Evolutionary conservation across 2,329 filamentous ascomycete species (phyloP).

Genomic region (Epichloe uncinata): DNA sequence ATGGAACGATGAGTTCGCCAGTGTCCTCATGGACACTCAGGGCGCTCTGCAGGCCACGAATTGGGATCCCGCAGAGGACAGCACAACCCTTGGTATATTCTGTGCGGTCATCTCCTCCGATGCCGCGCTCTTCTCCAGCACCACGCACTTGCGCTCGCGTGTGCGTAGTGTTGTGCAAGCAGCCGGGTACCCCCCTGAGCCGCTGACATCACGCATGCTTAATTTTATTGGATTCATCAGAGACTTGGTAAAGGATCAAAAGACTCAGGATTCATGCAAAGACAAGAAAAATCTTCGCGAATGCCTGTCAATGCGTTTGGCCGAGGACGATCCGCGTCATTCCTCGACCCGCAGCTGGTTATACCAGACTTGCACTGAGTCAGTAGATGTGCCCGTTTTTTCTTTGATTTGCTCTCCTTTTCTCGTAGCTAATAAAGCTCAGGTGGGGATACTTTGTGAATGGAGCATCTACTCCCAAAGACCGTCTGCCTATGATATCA

Average conservation of each 20-base stretch:
- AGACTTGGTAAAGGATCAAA: constrained; percentile 15
- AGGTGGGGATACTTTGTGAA: constrained; percentile 72
- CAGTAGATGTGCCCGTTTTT: constrained; percentile 12
- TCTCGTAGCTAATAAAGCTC: neutral
- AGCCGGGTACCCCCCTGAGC: constrained; percentile 26
- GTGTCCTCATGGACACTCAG: constrained; percentile 27
- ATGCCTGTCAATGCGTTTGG: constrained; percentile 19
- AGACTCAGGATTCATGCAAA: constrained; percentile 9
- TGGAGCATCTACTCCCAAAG: constrained; percentile 51
- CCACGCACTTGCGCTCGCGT: constrained; percentile 19
- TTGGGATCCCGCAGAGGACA: constrained; percentile 37
- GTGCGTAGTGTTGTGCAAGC: constrained; percentile 26
- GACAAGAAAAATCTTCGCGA: constrained; percentile 12
- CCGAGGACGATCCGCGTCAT: constrained; percentile 9
- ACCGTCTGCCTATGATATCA: constrained; percentile 59
- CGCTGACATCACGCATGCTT: constrained; percentile 30
- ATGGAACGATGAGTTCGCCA: constrained; percentile 35
- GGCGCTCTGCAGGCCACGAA: constrained; percentile 33
- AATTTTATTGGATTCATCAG: constrained; percentile 38
- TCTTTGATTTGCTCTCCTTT: neutral
- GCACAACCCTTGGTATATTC: constrained; percentile 30
- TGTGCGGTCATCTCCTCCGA: constrained; percentile 34
- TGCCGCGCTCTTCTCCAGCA: constrained; percentile 27
- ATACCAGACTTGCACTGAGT: constrained; percentile 44
- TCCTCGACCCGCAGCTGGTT: constrained; percentile 28